Evolutionary conservation across 106 monocot genomes (phyloP).

Genomic region (Xerophyta viscosa): DNA sequence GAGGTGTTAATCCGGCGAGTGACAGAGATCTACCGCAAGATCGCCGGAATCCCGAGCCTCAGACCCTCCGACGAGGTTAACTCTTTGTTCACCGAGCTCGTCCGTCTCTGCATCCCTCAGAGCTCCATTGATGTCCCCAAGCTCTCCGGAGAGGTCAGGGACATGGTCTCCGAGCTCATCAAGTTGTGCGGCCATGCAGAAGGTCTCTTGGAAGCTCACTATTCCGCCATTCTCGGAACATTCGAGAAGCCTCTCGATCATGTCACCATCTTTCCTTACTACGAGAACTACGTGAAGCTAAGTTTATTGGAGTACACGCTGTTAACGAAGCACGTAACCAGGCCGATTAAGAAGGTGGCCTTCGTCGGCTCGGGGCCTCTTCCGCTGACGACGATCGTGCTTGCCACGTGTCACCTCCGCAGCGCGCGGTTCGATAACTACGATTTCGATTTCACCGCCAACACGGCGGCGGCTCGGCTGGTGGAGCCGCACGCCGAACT

Average conservation of each 20-base stretch:
- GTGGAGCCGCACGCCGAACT: background rate
- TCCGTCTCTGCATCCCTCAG: slow-evolving; percentile 67
- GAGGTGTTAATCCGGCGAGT: slow-evolving; percentile 14
- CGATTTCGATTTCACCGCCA: background rate
- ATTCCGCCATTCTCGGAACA: slow-evolving; percentile 35
- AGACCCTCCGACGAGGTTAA: slow-evolving; percentile 50
- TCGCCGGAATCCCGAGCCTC: slow-evolving; percentile 51
- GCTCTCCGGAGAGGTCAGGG: slow-evolving; percentile 23
- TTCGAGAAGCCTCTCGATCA: slow-evolving; percentile 45
- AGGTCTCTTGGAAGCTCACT: slow-evolving; percentile 60
- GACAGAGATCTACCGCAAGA: slow-evolving; percentile 11
- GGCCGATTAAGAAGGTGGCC: slow-evolving; percentile 9
- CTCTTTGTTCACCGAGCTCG: slow-evolving; percentile 72
- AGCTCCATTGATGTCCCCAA: slow-evolving; percentile 40
- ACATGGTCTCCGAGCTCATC: slow-evolving; percentile 57
- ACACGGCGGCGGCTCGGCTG: background rate
- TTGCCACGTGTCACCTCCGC: slow-evolving; percentile 19
- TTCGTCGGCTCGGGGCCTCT: slow-evolving; percentile 34
- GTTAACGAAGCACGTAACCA: slow-evolving; percentile 3
- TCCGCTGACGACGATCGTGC: slow-evolving; percentile 31
- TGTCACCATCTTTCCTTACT: slow-evolving; percentile 65
- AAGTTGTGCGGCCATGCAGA: slow-evolving; percentile 63
- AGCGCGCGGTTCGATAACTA: background rate
- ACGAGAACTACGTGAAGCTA: slow-evolving; percentile 50
- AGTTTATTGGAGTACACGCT: slow-evolving; percentile 23